Conservation (phyloP, 495 filamentous ascomycete species). For the Aspergillus diversus region DNA sequence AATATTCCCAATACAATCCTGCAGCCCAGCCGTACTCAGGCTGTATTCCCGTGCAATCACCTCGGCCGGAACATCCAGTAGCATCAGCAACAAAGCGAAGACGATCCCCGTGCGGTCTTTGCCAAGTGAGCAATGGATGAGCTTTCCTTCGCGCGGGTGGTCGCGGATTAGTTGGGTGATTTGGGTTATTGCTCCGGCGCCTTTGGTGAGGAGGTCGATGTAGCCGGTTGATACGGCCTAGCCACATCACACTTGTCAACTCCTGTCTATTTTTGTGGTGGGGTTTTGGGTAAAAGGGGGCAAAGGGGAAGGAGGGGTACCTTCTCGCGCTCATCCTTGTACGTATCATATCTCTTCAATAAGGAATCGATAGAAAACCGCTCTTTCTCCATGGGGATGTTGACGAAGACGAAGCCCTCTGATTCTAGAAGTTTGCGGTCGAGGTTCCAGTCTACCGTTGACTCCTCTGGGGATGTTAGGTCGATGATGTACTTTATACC, state of each 20-base stretch:
- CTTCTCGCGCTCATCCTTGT: not conserved
- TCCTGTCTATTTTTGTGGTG: not conserved
- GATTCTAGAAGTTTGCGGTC: not conserved
- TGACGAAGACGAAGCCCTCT: not conserved
- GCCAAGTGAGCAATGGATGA: conserved; percentile 10
- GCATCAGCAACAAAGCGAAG: conserved; percentile 1
- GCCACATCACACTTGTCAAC: not conserved
- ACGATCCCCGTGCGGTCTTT: conserved; percentile 17
- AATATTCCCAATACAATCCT: not conserved
- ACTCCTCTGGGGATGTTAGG: conserved; percentile 2
- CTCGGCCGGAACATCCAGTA: conserved; percentile 1
- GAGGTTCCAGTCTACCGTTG: not conserved
- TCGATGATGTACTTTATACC: conserved; percentile 3
- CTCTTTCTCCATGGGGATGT: conserved; percentile 2
- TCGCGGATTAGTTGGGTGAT: conserved; percentile 3
- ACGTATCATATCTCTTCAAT: conserved; percentile 2
- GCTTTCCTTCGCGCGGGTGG: not conserved
- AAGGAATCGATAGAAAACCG: conserved; percentile 3
- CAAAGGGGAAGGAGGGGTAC: no score
- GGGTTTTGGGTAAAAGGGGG: no score
- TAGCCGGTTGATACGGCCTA: conserved; percentile 12
- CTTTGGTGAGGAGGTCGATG: not conserved
- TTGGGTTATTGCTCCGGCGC: not conserved
- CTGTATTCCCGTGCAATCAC: conserved; percentile 8
- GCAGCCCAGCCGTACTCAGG: not conserved